Percentiles rank a stretch among this genome's conserved stretches.
phyloP scores from a whole-genome alignment of 2,329 filamentous ascomycete genomes.

The Aspergillus alliaceus region DNA sequence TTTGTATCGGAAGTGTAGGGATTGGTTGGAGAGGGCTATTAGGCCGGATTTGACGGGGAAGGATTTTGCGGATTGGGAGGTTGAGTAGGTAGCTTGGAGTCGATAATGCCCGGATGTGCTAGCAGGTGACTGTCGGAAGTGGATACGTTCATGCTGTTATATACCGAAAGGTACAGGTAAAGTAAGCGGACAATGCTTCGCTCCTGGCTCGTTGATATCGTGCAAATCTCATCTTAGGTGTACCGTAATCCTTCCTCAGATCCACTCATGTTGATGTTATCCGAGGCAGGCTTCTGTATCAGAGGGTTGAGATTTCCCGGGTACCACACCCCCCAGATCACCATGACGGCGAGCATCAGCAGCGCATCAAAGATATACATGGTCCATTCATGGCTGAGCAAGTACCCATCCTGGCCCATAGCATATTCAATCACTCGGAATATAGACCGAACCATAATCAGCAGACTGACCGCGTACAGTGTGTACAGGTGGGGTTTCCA shows the following conservation, averaged over 20 bases:
- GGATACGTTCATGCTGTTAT: no score
- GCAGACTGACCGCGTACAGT: slow-evolving; percentile 20
- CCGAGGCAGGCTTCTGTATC: not conserved
- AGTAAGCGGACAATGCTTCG: not conserved
- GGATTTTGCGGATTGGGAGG: not conserved
- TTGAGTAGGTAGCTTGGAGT: not conserved
- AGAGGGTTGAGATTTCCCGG: not conserved
- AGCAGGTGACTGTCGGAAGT: no score
- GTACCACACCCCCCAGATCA: slow-evolving; percentile 9
- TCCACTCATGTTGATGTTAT: not conserved
- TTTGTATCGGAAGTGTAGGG: not conserved
- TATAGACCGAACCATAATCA: slow-evolving; percentile 47
- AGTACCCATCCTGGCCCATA: slow-evolving; percentile 43
- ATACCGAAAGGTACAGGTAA: no score
- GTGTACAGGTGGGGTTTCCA: slow-evolving; percentile 16
- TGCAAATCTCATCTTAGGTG: not conserved
- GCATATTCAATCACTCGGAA: slow-evolving; percentile 52
- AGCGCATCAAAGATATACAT: slow-evolving; percentile 47
- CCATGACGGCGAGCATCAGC: slow-evolving; percentile 33
- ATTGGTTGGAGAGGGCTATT: not conserved
- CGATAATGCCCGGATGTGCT: no score
- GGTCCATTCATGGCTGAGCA: slow-evolving; percentile 42
- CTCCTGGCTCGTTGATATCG: not conserved
- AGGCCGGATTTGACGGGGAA: not conserved
- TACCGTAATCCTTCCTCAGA: not conserved